Percentiles rank a stretch among this genome's conserved stretches.
Conservation (phyloP, 257 asterid species). For the Penstemon davidsonii region DNA sequence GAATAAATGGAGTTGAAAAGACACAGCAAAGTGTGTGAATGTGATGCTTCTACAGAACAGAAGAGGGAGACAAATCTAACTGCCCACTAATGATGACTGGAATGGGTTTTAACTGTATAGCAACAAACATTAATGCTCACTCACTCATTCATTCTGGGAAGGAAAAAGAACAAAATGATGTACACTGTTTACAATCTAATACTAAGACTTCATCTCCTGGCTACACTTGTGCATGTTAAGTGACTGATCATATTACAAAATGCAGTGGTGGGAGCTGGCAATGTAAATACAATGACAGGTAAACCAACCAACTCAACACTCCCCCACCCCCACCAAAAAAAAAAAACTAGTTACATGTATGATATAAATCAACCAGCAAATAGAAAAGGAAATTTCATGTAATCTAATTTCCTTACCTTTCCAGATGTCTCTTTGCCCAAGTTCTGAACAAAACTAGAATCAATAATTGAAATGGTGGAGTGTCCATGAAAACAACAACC, state of each 20-base stretch:
- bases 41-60: too few species aligned
- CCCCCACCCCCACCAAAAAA: too few species aligned
- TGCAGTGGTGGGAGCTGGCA: neutral
- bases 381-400: neutral
- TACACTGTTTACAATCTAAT: conserved; percentile 7
- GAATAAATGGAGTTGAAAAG: too few species aligned
- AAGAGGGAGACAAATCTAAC: neutral
- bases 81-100: neutral
- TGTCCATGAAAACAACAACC: conserved; percentile 14
- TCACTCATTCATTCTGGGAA: neutral
- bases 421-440: conserved; percentile 23
- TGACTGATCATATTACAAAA: neutral
- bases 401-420: neutral
- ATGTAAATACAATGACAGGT: neutral
- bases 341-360: neutral
- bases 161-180: conserved; percentile 15
- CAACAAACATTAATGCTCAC: neutral
- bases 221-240: conserved; percentile 10
- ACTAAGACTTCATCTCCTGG: conserved; percentile 2
- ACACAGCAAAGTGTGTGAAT: too few species aligned
- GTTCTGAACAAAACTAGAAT: neutral
- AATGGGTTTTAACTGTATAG: neutral
- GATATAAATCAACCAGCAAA: conserved; percentile 2
- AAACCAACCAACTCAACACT: neutral
- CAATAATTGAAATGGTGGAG: conserved; percentile 23